Conservation (phyloP, 257 asterid genomes). For the Salvia miltiorrhiza region DNA sequence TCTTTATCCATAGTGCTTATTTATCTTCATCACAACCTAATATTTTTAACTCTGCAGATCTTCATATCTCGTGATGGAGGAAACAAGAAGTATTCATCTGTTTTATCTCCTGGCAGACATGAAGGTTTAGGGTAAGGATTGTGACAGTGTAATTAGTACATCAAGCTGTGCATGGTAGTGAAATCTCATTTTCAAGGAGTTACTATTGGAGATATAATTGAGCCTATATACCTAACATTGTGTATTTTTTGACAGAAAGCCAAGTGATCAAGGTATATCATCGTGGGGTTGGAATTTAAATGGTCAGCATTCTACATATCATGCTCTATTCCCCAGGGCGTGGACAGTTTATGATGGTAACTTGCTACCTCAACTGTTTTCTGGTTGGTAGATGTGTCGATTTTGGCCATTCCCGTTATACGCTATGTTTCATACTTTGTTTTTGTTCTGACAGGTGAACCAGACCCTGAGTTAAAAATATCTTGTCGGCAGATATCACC, state of each 20-base stretch:
- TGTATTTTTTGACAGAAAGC: slow-evolving; percentile 50
- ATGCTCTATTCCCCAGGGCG: slow-evolving; percentile 95
- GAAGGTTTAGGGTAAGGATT: slow-evolving; percentile 84
- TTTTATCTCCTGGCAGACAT: slow-evolving; percentile 83
- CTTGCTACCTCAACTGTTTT: slow-evolving; percentile 2
- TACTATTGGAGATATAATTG: neutral
- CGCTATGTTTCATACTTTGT: neutral
- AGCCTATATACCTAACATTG: slow-evolving; percentile 6
- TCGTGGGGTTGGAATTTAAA: slow-evolving; percentile 99
- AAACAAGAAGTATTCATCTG: slow-evolving; percentile 84
- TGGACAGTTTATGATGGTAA: slow-evolving; percentile 98
- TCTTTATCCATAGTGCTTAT: neutral
- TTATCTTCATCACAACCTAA: neutral
- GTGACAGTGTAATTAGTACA: neutral
- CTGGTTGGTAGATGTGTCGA: slow-evolving; percentile 9
- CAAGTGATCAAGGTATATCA: slow-evolving; percentile 84
- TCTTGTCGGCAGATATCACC: slow-evolving; percentile 99
- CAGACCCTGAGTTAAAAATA: slow-evolving; percentile 92
- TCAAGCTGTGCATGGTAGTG: neutral
- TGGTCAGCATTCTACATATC: slow-evolving; percentile 98
- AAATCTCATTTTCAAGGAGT: slow-evolving; percentile 5
- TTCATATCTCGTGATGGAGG: slow-evolving; percentile 97
- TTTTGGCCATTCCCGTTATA: slow-evolving; percentile 8
- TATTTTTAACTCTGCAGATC: slow-evolving; percentile 48
- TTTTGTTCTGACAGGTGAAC: slow-evolving; percentile 67